Evolutionary conservation across 1,284 basidiomycete species (phyloP), one percentile per base, ranked within the genome.

Genomic region (Coniferiporia weirii): DNA sequence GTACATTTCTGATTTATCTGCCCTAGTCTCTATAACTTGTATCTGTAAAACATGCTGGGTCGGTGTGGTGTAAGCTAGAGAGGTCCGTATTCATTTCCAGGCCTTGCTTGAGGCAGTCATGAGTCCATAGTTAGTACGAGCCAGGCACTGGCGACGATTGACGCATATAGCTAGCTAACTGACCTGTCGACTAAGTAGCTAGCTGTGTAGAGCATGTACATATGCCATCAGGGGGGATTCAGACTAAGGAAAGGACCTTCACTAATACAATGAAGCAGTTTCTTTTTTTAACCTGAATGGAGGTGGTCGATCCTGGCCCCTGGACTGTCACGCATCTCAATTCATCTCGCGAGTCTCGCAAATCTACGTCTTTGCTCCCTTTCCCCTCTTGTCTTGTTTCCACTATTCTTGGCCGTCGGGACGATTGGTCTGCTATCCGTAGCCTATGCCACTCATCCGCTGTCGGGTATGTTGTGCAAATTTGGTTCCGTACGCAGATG

Each of bases 1-100:
- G 84, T 94, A 53, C 76, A 87, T 72, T 91, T 94, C 67, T 94
- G 75, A 77, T 32, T 54, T 53, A 19, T 36, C 38, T 45, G 5
- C 27, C 17, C 34, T 40, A n/a, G 19, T 46, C 8, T 32, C 32
- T 52, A 22, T 52, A 27, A 50, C 10, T 35, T 10, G 32, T 35
- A 35, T 52, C 34, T 27, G 8, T 52, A 38, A 20, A 52, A 15
- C 3, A n/a, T 40, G 2, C 12, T 40, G 17, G 32, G 17, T 12
- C 17, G 44, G 8, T 40, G 15, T 15, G 12, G 3, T 12, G 15
- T 40, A 12, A 40, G 15, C 38, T 40, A 12, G 38, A 40, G 38
- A 40, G 5, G 27, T 27, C 2, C 27, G 5, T 27, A 5, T 27
- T 27, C 27, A 27, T 27, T 27, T 27, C 27, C 27, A 27, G 40